Evolutionary conservation across 148 eudicot species (phyloP), one percentile per base, ranked within the genome.

Genomic region (Vaccinium myrtillus): DNA sequence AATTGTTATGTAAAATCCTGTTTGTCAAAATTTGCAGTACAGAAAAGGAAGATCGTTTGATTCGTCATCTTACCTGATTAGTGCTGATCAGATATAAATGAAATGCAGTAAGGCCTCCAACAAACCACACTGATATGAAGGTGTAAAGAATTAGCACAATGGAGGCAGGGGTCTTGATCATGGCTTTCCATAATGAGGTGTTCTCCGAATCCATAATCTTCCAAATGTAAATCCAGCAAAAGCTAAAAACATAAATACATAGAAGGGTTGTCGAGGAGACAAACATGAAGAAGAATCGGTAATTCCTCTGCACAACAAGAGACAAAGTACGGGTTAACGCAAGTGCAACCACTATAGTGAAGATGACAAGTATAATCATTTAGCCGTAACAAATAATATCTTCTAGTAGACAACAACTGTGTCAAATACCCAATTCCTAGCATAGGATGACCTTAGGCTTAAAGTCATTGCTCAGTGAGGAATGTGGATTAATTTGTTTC

Each of bases 201-300:
- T 89, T 88, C 85, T 94, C 96, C 48, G 92, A 87, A 53, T 90
- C 87, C 95, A 88, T 92, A 67, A 97, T 95, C 87, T 92, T 92
- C 89, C 79, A 91, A 85, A 97, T 95, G 90, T 94, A 95, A 76
- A 97, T 90, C 97, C 99, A 97, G 91, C 99, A 97, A 90, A 95
- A 97, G 77, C 92, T 88, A 82, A 94, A 94, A 46, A 97, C 95
- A 83, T 94, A 97, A 87, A 93, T 83, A 85, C 98, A 95, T 69
- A 97, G 95, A 77, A 97, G 93, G 13, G 99, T 94, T 61, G 98
- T 90, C 43, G 98, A 91, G 84, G 90, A 91, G 80, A 97, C 99
- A 81, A 97, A 97, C 99, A 97, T 93, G 91, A 97, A 97, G 93
- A 97, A 97, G 91, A 94, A 95, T 69, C 99, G 91, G 85, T 97